These are phyloP conservation scores for Entomortierella parvispora DNA, from an alignment of 192 early-diverging fungal genomes.

Conservation along the genomic window DNA sequence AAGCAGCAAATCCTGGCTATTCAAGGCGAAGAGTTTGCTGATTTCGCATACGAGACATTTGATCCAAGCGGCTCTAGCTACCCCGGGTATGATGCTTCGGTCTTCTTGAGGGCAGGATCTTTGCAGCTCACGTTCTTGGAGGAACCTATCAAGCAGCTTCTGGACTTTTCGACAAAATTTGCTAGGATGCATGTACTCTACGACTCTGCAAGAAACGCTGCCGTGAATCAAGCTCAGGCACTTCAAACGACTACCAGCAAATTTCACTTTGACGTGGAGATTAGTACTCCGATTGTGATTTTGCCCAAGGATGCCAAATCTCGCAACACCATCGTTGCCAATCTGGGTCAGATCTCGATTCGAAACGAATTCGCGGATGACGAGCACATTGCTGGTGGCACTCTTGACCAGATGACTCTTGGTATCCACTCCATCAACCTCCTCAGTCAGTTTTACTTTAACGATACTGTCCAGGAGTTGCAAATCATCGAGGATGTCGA, in stretches of 20 bases:
- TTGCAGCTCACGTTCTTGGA: slow-evolving; percentile 84
- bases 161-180: slow-evolving; percentile 87
- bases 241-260: slow-evolving; percentile 80
- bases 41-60: slow-evolving; percentile 90
- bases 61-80: slow-evolving; percentile 63
- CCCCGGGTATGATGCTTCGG: slow-evolving; percentile 86
- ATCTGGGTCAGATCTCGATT: slow-evolving; percentile 89
- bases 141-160: slow-evolving; percentile 73
- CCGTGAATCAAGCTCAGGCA: slow-evolving; percentile 80
- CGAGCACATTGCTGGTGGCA: slow-evolving; percentile 57
- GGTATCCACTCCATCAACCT: slow-evolving; percentile 69
- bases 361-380: slow-evolving; percentile 76
- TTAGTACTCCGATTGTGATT: slow-evolving; percentile 87
- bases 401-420: slow-evolving; percentile 70
- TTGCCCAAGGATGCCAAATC: slow-evolving; percentile 73
- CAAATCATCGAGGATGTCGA: slow-evolving; percentile 90
- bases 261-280: slow-evolving; percentile 86
- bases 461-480: slow-evolving; percentile 61
- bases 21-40: slow-evolving; percentile 88
- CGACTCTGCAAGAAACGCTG: slow-evolving; percentile 89
- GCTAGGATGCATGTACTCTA: slow-evolving; percentile 86
- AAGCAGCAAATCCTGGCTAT: slow-evolving; percentile 76
- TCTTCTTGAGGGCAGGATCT: slow-evolving; percentile 84
- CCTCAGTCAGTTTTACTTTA: slow-evolving; percentile 58
- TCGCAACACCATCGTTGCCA: slow-evolving; percentile 75